Base-by-base conservation (phyloP, 805 yeast species). In the Wickerhamiella allomyrinae region DNA sequence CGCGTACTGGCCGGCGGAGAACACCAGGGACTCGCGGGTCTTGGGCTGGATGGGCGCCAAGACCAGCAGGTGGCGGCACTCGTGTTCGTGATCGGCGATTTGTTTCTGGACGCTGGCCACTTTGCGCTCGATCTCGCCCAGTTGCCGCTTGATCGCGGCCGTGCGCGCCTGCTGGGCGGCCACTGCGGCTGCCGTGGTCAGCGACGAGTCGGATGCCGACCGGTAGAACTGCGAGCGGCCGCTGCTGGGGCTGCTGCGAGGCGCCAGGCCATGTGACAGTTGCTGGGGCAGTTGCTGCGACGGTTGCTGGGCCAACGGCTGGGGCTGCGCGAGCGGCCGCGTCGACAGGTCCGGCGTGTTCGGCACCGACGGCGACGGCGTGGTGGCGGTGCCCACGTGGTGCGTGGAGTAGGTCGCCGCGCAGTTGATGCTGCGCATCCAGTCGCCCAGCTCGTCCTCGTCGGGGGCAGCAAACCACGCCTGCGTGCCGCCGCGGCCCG, bases 351-450 rank as follows among this genome's bases (percentile, higher is more conserved):
- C 24, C 8, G 24, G 24, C 24, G 24, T 22, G 24, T 9, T 9
- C 6, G 24, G 24, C 24, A 22, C 24, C 6, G 24, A 9, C 24
- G 24, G 31, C 10, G 13, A 5, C 13, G 29, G 29, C 20, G 34
- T 5, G 25, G 34, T 20, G 11, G 7, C 29, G 7, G 20, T 10
- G 5, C 29, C 14, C 25, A 39, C 39, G 9, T 29, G 31, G 9
- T 17, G 29, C 1, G 68, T 58, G 29, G 66, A 67, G 42, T 73
- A 55, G 0, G 77, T 65, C 1, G 76, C 66, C 7, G 72, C 60
- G 48, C 64, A 69, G 48, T 76, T 76, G 51, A 76, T 71, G 7
- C 71, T 57, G 25, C 62, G 63, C 31, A 77, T 67, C 87, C 87
- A 79, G 19, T 70, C 69, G n/a, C 58, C 53, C 57, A 70, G 60